Evolutionary conservation across 768 basidiomycete species (phyloP).

Genomic region (Chalciporus sphaerocephalus): DNA sequence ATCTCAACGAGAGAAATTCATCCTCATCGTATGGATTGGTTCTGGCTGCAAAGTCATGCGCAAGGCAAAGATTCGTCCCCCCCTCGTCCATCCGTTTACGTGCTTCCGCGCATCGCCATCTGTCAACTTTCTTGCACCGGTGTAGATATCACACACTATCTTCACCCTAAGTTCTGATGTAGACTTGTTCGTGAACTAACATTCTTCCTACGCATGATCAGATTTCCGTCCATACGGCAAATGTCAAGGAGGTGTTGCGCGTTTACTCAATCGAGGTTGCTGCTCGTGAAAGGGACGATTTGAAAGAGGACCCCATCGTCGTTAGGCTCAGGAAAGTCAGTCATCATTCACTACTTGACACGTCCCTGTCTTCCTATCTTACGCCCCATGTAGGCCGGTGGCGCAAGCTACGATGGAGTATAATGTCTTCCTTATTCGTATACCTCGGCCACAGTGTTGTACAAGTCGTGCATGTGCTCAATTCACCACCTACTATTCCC

Average conservation of each 20-base stretch:
- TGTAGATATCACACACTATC: slow-evolving; percentile 21
- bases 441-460: slow-evolving; percentile 10
- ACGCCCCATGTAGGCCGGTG: slow-evolving; percentile 58
- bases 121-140: slow-evolving; percentile 10
- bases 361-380: slow-evolving; percentile 12
- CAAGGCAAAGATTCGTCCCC: slow-evolving; percentile 70
- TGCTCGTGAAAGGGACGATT: slow-evolving; percentile 76
- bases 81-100: slow-evolving; percentile 14
- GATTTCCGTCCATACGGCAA: slow-evolving; percentile 89
- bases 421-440: slow-evolving; percentile 32
- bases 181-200: slow-evolving; percentile 27
- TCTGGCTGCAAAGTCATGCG: slow-evolving; percentile 83
- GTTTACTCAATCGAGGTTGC: slow-evolving; percentile 85
- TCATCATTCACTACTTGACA: slow-evolving; percentile 10
- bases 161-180: slow-evolving; percentile 22
- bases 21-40: slow-evolving; percentile 82
- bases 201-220: slow-evolving; percentile 30
- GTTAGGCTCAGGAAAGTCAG: slow-evolving; percentile 75
- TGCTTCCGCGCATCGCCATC: slow-evolving; percentile 12
- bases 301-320: slow-evolving; percentile 86
- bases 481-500: slow-evolving; percentile 7
- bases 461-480: slow-evolving; percentile 9
- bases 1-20: slow-evolving; percentile 84
- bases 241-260: slow-evolving; percentile 78
- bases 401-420: slow-evolving; percentile 85